Percentiles rank a stretch among this genome's conserved stretches.
Evolutionary conservation across 352 stramenopile genomes (phyloP).

Genomic region (Peronosclerospora sorghi): DNA sequence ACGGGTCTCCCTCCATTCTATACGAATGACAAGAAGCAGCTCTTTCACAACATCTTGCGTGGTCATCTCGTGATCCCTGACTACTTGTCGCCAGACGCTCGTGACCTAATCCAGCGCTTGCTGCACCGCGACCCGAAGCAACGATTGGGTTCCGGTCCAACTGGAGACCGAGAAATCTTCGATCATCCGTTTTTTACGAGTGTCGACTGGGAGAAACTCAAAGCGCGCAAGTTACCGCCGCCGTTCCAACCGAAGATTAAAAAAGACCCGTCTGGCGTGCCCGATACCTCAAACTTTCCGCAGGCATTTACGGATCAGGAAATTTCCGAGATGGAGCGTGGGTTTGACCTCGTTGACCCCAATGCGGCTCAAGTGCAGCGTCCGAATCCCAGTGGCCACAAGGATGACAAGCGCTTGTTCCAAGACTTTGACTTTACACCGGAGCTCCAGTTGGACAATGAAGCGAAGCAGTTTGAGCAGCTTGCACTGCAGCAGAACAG

Average conservation of each 20-base stretch:
- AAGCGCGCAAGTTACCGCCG: conserved; percentile 60
- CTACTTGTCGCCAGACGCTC: conserved; percentile 62
- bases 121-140: conserved; percentile 75
- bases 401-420: conserved; percentile 70
- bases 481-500: conserved; percentile 73
- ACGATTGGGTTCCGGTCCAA: conserved; percentile 57
- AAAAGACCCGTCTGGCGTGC: conserved; percentile 51
- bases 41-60: conserved; percentile 86
- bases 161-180: conserved; percentile 72
- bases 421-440: conserved; percentile 83
- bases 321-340: conserved; percentile 79
- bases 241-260: conserved; percentile 82
- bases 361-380: conserved; percentile 56
- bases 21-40: conserved; percentile 83
- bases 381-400: conserved; percentile 34
- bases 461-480: conserved; percentile 81
- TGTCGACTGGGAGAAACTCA: conserved; percentile 83
- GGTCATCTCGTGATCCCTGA: conserved; percentile 72
- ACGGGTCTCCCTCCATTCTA: conserved; percentile 82
- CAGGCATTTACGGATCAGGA: conserved; percentile 80
- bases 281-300: conserved; percentile 80
- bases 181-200: conserved; percentile 74
- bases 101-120: conserved; percentile 70
- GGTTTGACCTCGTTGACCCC: conserved; percentile 51
- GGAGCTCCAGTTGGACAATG: conserved; percentile 65